Percentiles rank a stretch among this genome's conserved stretches.
Conservation (phyloP, 73 alveolate genomes). For the Breviolum minutum region DNA sequence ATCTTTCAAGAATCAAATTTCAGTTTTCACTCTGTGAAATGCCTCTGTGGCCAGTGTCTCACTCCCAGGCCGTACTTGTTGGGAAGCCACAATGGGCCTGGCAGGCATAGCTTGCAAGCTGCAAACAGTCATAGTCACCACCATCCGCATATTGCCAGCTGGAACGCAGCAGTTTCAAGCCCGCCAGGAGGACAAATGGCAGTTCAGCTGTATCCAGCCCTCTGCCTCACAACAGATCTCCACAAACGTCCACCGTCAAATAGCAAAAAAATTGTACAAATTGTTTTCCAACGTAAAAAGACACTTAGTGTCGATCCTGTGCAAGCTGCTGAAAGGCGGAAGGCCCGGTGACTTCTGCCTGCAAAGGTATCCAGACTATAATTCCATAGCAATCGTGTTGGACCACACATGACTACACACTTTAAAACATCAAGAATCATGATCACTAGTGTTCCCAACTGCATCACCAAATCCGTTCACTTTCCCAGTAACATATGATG, state of each 20-base stretch:
- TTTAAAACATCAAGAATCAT: not conserved
- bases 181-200: constrained; percentile 63
- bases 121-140: not conserved
- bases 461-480: too few species aligned
- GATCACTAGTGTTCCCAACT: not conserved
- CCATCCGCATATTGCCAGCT: not conserved
- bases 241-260: not conserved
- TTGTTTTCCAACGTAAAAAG: not conserved
- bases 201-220: constrained; percentile 95
- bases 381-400: too few species aligned
- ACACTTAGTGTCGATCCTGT: constrained; percentile 13
- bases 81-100: constrained; percentile 86
- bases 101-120: not conserved
- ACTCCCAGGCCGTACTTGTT: constrained; percentile 89
- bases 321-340: constrained; percentile 88
- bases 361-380: too few species aligned
- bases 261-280: not conserved
- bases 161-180: not conserved
- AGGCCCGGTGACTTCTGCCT: constrained; percentile 51
- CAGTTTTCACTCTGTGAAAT: not conserved
- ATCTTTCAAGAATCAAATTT: not conserved
- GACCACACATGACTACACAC: too few species aligned
- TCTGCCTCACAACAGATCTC: constrained; percentile 29
- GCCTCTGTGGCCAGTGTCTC: constrained; percentile 83
- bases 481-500: not conserved